Evolutionary conservation across 148 eudicot species (phyloP).

Genomic region (Selenicereus undatus): DNA sequence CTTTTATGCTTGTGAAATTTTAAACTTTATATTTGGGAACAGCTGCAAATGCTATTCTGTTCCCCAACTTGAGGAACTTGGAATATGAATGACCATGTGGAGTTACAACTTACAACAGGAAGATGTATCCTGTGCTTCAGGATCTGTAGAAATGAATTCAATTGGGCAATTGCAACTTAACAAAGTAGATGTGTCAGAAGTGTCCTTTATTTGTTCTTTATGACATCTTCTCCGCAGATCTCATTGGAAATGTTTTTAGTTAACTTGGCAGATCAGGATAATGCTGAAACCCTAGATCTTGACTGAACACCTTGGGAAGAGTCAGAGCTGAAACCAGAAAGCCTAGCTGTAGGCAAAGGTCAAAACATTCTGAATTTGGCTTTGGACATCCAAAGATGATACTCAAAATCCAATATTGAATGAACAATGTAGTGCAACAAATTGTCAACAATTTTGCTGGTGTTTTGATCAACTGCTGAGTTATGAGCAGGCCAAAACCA

Average conservation of each 20-base stretch:
- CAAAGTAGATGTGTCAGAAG: neutral
- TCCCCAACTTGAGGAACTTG: neutral
- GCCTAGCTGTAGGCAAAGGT: too few species aligned
- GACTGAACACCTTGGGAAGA: neutral
- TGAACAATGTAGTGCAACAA: neutral
- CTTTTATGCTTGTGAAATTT: slow-evolving; percentile 8
- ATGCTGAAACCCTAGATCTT: neutral
- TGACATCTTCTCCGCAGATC: neutral
- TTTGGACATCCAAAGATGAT: neutral
- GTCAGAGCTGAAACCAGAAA: neutral
- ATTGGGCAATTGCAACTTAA: neutral
- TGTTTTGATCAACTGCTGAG: neutral
- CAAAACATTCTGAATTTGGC: neutral
- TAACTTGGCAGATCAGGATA: slow-evolving; percentile 1
- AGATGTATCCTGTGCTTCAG: neutral
- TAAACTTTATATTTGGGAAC: neutral
- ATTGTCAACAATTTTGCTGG: neutral
- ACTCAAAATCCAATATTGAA: neutral
- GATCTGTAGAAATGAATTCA: neutral
- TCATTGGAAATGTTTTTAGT: neutral
- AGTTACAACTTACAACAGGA: neutral
- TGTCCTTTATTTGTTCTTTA: neutral
- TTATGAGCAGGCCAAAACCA: too few species aligned
- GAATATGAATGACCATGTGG: neutral
- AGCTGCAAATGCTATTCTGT: slow-evolving; percentile 6